Percentiles rank a stretch among this genome's conserved stretches.
Evolutionary conservation across 441 rosid species (phyloP).

Genomic region (Eutrema salsugineum): DNA sequence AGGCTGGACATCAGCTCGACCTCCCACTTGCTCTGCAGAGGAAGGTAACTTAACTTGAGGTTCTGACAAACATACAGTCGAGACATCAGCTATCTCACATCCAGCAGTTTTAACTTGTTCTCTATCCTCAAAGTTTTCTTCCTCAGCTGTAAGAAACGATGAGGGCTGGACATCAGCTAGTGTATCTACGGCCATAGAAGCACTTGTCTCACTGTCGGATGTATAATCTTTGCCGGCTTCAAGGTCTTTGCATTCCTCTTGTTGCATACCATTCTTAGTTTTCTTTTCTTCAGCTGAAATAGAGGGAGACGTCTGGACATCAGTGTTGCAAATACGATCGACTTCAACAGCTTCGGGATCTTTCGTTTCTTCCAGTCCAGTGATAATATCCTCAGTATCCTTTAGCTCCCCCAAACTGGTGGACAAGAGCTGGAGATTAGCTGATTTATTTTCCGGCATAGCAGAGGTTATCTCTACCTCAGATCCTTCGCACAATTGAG

Average conservation of each 20-base stretch:
- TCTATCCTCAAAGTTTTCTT: neutral
- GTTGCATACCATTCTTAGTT: neutral
- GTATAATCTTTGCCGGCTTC: neutral
- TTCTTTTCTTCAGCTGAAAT: neutral
- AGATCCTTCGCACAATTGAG: neutral
- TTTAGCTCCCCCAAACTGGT: neutral
- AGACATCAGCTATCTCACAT: neutral
- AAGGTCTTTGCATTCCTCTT: neutral
- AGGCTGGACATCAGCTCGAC: neutral
- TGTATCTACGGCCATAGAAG: neutral
- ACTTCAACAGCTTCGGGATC: slow-evolving; percentile 7
- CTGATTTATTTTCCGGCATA: neutral
- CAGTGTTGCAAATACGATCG: neutral
- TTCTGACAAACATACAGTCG: neutral
- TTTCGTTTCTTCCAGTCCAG: slow-evolving; percentile 3
- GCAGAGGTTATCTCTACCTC: neutral
- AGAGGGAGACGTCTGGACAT: neutral
- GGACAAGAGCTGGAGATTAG: neutral
- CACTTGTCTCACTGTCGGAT: neutral
- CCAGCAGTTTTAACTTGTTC: slow-evolving; percentile 10
- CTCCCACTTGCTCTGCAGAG: slow-evolving; percentile 3
- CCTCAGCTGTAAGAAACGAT: neutral
- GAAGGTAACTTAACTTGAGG: neutral
- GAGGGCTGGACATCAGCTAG: neutral
- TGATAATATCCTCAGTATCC: neutral